Conservation (phyloP, 2,329 filamentous ascomycete genomes). For the Aspergillus transmontanensis region DNA sequence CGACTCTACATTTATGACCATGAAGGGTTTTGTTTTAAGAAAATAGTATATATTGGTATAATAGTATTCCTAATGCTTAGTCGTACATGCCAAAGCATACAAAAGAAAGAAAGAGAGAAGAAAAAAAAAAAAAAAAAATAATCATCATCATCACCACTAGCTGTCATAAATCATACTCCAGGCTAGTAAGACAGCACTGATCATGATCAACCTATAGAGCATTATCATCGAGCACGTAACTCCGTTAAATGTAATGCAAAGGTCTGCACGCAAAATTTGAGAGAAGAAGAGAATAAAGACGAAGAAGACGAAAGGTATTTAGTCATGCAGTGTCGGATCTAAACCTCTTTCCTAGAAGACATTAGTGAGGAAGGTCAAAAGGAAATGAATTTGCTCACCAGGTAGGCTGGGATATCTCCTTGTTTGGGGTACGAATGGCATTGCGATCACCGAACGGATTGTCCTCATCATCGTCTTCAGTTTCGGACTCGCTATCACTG, state of each 20-base stretch:
- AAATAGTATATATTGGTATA: neutral
- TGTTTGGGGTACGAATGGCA: conserved; percentile 48
- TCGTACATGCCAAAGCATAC: conserved; percentile 2
- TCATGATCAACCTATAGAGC: neutral
- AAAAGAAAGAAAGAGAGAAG: neutral
- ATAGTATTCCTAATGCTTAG: neutral
- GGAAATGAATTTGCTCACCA: conserved; percentile 32
- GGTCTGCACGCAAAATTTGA: neutral
- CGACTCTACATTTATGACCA: neutral
- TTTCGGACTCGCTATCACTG: conserved; percentile 58
- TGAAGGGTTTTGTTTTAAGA: too few relatives aligned
- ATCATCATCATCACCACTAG: neutral
- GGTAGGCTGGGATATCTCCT: conserved; percentile 35
- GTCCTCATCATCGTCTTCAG: conserved; percentile 69
- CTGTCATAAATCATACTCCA: neutral
- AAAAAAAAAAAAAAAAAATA: neutral
- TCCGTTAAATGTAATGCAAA: neutral
- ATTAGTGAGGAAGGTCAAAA: conserved; percentile 17
- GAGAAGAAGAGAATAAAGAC: neutral
- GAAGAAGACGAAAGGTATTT: neutral
- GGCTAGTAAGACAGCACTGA: neutral
- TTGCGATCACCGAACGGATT: conserved; percentile 87
- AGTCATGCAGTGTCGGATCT: neutral
- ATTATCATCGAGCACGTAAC: conserved; percentile 61
- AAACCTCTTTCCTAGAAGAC: conserved; percentile 32